phyloP scores from a whole-genome alignment of 305 asterid species.

The Fraxinus greggii region DNA sequence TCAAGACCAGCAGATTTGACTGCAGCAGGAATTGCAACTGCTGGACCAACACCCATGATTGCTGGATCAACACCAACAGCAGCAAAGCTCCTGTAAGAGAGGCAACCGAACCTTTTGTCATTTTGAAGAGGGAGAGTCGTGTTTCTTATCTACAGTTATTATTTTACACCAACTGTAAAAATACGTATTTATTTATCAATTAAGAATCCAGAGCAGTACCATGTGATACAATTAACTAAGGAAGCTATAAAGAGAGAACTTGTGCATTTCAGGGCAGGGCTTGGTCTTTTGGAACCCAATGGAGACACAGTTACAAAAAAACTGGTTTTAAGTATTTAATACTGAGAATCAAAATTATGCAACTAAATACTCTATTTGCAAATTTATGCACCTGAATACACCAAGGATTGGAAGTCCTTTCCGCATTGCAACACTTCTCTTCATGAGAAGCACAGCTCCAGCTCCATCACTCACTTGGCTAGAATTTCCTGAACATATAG shows the following conservation, averaged over 20 bases:
- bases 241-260: background rate
- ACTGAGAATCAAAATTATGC: background rate
- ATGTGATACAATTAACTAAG: background rate
- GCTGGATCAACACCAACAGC: slow-evolving; percentile 95
- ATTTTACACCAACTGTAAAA: background rate
- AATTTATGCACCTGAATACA: slow-evolving; percentile 67
- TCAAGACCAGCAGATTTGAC: slow-evolving; percentile 89
- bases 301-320: background rate
- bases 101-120: slow-evolving; percentile 14
- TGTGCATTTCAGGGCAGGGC: background rate
- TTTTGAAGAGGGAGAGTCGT: background rate
- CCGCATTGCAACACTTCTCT: slow-evolving; percentile 83
- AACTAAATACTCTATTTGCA: background rate
- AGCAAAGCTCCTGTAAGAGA: slow-evolving; percentile 60
- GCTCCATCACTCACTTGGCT: slow-evolving; percentile 99
- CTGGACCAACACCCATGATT: slow-evolving; percentile 91
- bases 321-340: background rate
- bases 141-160: slow-evolving; percentile 2
- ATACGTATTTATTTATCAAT: background rate
- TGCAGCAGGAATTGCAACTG: slow-evolving; percentile 93
- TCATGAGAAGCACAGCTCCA: slow-evolving; percentile 98
- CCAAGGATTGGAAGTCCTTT: slow-evolving; percentile 89
- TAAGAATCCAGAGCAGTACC: background rate
- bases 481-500: slow-evolving; percentile 50
- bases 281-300: background rate